These are phyloP conservation scores for Boletus vinaceobasis DNA, from an alignment of 768 basidiomycete species.

Conservation along the genomic window DNA sequence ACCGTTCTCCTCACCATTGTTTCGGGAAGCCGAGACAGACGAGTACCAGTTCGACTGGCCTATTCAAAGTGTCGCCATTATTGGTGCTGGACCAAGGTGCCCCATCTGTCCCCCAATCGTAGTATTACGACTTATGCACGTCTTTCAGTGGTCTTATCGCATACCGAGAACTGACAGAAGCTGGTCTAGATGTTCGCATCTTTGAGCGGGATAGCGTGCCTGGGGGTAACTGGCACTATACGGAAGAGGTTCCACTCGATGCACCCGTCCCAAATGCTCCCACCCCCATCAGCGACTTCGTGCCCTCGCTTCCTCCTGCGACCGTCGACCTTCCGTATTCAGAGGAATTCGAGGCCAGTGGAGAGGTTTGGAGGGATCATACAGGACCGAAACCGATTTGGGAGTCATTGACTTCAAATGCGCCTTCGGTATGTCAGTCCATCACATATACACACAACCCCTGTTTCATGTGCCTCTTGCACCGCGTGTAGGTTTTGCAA, in stretches of 20 bases:
- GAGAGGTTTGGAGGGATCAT: conserved; percentile 3
- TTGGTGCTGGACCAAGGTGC: conserved; percentile 18
- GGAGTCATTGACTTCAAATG: conserved; percentile 11
- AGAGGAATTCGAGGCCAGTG: conserved; percentile 8
- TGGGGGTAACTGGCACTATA: conserved; percentile 15
- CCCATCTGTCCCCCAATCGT: not conserved
- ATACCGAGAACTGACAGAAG: conserved; percentile 13
- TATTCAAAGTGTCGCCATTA: conserved; percentile 6
- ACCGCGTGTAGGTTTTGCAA: not conserved
- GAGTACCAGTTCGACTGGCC: conserved; percentile 5
- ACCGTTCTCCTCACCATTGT: not conserved
- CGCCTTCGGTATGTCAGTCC: conserved; percentile 8
- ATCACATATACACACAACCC: not conserved
- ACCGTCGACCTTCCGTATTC: conserved; percentile 8
- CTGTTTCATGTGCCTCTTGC: not conserved
- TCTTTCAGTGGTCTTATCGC: conserved; percentile 10
- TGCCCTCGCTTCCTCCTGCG: conserved; percentile 8
- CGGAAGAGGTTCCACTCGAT: conserved; percentile 12
- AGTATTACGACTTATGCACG: not conserved
- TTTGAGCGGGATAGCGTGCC: conserved; percentile 17
- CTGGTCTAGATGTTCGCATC: conserved; percentile 13
- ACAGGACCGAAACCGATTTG: conserved; percentile 12
- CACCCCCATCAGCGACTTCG: conserved; percentile 1
- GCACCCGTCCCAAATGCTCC: conserved; percentile 12
- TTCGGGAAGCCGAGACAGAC: not conserved